phyloP scores from a whole-genome alignment of 192 early-diverging fungal genomes.

The Backusella sp. region DNA sequence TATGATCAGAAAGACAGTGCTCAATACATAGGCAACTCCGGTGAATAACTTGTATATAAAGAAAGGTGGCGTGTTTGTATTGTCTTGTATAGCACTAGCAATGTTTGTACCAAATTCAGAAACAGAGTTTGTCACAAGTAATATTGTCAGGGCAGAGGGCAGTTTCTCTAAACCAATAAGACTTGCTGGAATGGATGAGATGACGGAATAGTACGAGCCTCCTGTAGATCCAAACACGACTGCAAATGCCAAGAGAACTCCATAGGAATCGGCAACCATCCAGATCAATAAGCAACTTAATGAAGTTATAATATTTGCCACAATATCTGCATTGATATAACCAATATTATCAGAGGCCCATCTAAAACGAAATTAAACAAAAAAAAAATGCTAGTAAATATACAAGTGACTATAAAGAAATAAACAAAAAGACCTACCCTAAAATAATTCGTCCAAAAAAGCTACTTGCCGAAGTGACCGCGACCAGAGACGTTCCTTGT shows the following conservation, averaged over 20 bases:
- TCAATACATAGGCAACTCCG: conserved; percentile 13
- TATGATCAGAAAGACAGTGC: background rate
- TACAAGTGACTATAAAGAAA: background rate
- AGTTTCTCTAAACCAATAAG: conserved; percentile 22
- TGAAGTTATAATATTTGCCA: conserved; percentile 18
- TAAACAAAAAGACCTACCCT: background rate
- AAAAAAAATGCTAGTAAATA: background rate
- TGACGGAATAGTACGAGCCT: conserved; percentile 30
- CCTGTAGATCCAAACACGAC: conserved; percentile 29
- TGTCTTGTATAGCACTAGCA: conserved; percentile 29
- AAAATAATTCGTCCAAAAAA: conserved; percentile 27
- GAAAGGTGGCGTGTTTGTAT: conserved; percentile 19
- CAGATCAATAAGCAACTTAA: conserved; percentile 25
- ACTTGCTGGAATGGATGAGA: conserved; percentile 22
- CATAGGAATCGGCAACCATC: conserved; percentile 25
- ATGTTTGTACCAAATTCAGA: conserved; percentile 34
- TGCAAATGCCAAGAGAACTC: conserved; percentile 25
- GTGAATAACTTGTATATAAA: conserved; percentile 44
- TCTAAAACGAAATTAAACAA: background rate
- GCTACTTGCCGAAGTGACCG: conserved; percentile 21
- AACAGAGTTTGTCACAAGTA: conserved; percentile 21
- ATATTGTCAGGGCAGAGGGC: conserved; percentile 15
- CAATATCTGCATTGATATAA: conserved; percentile 24
- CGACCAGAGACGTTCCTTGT: conserved; percentile 22
- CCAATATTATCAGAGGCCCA: conserved; percentile 28